Conservation (phyloP, 129 eudicot genomes). For the Flaveria ramosissima region DNA sequence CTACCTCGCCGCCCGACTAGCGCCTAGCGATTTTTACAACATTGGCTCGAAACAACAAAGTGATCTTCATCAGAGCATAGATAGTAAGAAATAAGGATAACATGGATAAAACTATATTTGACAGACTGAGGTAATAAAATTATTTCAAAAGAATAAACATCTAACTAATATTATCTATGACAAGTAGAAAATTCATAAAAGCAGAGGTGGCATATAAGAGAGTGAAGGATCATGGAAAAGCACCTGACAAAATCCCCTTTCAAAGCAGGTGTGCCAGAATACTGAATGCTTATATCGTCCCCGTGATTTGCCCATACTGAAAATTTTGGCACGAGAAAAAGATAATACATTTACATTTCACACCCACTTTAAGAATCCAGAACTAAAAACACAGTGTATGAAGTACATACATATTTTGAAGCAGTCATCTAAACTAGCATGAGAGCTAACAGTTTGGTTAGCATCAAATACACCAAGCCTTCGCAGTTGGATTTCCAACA, state of each 20-base stretch:
- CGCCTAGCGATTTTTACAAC: too few species aligned
- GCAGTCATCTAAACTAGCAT: conserved; percentile 71
- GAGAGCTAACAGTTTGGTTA: conserved; percentile 63
- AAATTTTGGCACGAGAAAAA: conserved; percentile 4
- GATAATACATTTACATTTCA: conserved; percentile 8
- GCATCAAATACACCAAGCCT: conserved; percentile 91
- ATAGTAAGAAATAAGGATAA: neutral
- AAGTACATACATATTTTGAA: conserved; percentile 53
- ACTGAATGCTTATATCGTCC: conserved; percentile 94
- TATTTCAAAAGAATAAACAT: neutral
- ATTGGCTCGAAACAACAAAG: conserved; percentile 15
- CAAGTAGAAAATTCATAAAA: conserved; percentile 7
- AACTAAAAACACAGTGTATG: neutral
- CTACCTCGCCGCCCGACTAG: too few species aligned
- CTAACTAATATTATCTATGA: conserved; percentile 9
- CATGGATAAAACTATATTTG: neutral
- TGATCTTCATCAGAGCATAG: neutral
- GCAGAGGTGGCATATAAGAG: conserved; percentile 17
- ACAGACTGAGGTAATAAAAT: neutral
- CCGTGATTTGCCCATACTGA: conserved; percentile 99
- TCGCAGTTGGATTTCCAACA: conserved; percentile 86
- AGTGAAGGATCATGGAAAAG: conserved; percentile 11
- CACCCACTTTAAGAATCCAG: conserved; percentile 10
- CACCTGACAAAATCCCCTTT: conserved; percentile 99
- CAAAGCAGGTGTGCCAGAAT: conserved; percentile 96